These are phyloP conservation scores for Phytophthora megakarya DNA, from an alignment of 352 stramenopile species.

Conservation along the genomic window DNA sequence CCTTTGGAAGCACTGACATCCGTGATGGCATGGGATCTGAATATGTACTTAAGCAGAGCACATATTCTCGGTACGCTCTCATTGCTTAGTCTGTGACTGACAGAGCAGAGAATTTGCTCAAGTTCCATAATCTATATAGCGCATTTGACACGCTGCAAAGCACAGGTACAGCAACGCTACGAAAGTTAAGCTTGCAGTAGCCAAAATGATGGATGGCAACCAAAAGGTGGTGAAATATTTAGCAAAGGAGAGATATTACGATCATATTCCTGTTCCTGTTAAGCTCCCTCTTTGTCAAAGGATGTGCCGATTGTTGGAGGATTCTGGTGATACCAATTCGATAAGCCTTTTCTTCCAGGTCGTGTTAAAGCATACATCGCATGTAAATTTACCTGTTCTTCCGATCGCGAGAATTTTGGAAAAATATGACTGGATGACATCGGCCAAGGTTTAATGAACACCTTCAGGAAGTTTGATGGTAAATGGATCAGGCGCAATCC, in stretches of 20 bases:
- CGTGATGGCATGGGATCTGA: not conserved
- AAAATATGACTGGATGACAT: slow-evolving; percentile 24
- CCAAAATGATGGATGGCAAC: not conserved
- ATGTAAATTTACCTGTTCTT: not conserved
- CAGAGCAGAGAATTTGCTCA: slow-evolving; percentile 1
- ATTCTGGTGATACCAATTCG: slow-evolving; percentile 14
- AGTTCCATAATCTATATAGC: slow-evolving; percentile 9
- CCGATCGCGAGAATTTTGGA: not conserved
- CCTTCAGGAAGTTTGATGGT: not conserved
- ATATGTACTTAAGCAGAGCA: not conserved
- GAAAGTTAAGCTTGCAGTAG: not conserved
- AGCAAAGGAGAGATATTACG: not conserved
- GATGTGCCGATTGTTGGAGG: slow-evolving; percentile 2
- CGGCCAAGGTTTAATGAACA: not conserved
- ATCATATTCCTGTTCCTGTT: not conserved
- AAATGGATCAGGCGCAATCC: not conserved
- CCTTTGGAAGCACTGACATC: not conserved
- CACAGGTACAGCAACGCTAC: not conserved
- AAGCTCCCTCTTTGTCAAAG: slow-evolving; percentile 1
- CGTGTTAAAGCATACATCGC: slow-evolving; percentile 1
- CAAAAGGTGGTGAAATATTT: not conserved
- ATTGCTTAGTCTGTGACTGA: not conserved
- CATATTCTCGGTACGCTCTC: not conserved
- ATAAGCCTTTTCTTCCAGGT: slow-evolving; percentile 17
- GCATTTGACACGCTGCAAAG: slow-evolving; percentile 6